phyloP scores from a whole-genome alignment of 306 rosid species.

The Prunus campanulata region DNA sequence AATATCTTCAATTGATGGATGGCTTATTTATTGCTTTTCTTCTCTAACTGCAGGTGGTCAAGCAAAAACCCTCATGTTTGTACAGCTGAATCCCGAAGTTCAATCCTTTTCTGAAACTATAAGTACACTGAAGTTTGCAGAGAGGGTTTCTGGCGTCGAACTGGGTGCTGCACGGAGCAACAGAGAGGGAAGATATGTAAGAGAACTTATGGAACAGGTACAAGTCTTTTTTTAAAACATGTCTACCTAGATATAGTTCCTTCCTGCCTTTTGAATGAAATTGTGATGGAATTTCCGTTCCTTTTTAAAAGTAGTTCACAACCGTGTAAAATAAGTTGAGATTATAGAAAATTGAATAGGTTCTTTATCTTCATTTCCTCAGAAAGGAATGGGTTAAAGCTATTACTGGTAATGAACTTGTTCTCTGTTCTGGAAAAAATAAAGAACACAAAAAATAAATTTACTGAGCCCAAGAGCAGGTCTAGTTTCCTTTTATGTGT shows the following conservation, averaged over 20 bases:
- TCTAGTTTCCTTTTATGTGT: background rate
- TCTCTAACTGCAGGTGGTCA: conserved; percentile 75
- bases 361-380: background rate
- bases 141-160: conserved; percentile 97
- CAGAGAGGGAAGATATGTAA: conserved; percentile 93
- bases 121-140: conserved; percentile 98
- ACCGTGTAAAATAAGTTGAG: background rate
- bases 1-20: conserved; percentile 7
- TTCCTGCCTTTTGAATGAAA: background rate
- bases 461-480: background rate
- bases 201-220: conserved; percentile 98
- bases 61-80: conserved; percentile 99
- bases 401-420: background rate
- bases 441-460: too few relatives aligned
- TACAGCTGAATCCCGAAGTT: conserved; percentile 89
- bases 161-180: conserved; percentile 96
- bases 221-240: conserved; percentile 7
- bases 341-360: background rate
- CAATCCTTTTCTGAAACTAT: conserved; percentile 85
- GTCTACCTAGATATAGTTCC: conserved; percentile 3
- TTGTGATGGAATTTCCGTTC: background rate
- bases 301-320: background rate
- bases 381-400: background rate
- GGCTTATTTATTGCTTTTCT: conserved; percentile 19
- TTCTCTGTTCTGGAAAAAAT: background rate